Conservation (phyloP, 306 rosid genomes). For the Morella rubra region DNA sequence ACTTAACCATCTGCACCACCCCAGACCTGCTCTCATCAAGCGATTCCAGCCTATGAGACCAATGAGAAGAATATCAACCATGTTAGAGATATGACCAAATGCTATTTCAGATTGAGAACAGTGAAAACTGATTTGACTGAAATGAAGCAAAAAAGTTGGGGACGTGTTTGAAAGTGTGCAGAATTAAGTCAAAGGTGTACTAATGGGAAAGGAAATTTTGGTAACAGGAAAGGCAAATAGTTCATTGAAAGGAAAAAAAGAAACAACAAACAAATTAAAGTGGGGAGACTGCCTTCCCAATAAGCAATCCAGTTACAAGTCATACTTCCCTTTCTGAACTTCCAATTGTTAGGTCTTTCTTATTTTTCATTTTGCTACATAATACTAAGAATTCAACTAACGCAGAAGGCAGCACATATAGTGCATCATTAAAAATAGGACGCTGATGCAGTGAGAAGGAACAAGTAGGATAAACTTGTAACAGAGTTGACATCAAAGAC, state of each 20-base stretch:
- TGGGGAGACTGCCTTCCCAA: background rate
- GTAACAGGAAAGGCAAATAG: background rate
- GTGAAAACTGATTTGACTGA: background rate
- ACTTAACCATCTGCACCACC: constrained; percentile 96
- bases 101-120: constrained; percentile 2
- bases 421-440: background rate
- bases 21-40: constrained; percentile 88
- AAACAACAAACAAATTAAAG: background rate
- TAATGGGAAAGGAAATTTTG: background rate
- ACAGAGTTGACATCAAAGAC: constrained; percentile 20
- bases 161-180: constrained; percentile 6
- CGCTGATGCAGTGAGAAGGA: too few relatives aligned
- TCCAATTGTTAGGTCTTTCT: background rate
- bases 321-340: background rate
- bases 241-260: background rate
- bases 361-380: background rate
- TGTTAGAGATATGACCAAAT: constrained; percentile 15
- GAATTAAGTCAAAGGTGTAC: background rate
- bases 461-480: background rate
- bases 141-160: constrained; percentile 5
- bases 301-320: background rate
- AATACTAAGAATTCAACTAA: too few relatives aligned
- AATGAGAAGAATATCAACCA: constrained; percentile 19
- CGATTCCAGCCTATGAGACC: constrained; percentile 68
- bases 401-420: background rate